These are phyloP conservation scores for Penicillium sp. DNA, from an alignment of 2,329 filamentous ascomycete genomes.

Conservation along the genomic window DNA sequence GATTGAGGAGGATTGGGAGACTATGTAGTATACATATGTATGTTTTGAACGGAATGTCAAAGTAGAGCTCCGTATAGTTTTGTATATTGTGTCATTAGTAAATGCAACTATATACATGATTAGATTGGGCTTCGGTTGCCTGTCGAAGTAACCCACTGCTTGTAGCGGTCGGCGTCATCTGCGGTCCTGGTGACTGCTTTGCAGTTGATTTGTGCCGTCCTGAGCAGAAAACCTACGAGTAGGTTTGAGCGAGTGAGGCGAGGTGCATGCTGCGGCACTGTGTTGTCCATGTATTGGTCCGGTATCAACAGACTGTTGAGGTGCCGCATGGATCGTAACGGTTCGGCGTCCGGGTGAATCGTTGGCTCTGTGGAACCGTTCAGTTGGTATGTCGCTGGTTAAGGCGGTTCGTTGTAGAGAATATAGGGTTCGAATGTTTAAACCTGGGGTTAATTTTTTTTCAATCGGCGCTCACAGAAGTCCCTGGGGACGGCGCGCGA, in stretches of 20 bases:
- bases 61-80: neutral
- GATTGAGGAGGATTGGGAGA: constrained; percentile 48
- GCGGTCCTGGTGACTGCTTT: constrained; percentile 2
- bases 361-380: neutral
- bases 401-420: neutral
- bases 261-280: neutral
- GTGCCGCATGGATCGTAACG: neutral
- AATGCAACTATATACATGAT: neutral
- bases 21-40: constrained; percentile 28
- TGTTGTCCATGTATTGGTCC: neutral
- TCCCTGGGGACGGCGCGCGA: constrained; percentile 38
- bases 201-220: constrained; percentile 2
- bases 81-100: neutral
- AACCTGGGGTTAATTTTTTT: neutral
- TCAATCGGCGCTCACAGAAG: constrained; percentile 23
- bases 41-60: neutral
- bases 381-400: neutral
- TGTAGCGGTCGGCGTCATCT: constrained; percentile 7
- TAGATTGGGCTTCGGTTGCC: neutral
- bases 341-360: neutral
- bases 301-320: neutral
- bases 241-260: constrained; percentile 10
- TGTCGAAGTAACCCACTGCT: constrained; percentile 10
- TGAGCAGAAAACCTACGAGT: neutral
- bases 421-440: neutral